Base-by-base conservation (phyloP, 257 asterid genomes). In the Mentha longifolia region DNA sequence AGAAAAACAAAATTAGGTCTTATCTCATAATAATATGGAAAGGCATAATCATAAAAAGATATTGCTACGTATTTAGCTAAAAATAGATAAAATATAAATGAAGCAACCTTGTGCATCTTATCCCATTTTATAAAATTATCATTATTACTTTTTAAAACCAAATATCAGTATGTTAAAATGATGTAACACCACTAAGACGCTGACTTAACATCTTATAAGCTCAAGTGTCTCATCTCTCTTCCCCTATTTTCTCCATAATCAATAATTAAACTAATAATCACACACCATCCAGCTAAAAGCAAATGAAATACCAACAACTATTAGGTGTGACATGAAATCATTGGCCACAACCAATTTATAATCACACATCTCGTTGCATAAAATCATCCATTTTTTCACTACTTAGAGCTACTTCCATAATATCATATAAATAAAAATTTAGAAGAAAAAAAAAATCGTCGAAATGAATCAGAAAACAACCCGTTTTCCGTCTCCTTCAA, bases 291-390 rank as follows among this genome's bases (percentile, higher is more conserved):
- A 74, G 11, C 62, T n/a, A 56, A 31, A 70, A 51, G 28, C 76
- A 17, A 51, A 60, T 63, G 77, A 77, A 74, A 58, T 76, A 25
- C 72, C 84, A 84, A 76, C 88, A 65, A 76, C 88, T 71, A 76
- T 78, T 84, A 78, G 88, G 88, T 84, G 83, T 68, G 74, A 59
- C 22, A 64, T 81, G 78, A 52, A 64, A 64, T 81, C 74, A 61
- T 39, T 60, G 65, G 20, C 9, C 64, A 43, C 25, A 35, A 61
- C 57, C 78, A 67, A 33, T 37, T 51, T 56, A 19, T 51, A 22
- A 19, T 57, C 68, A 51, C 58, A 17, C 68, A 65, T 49, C 61
- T 16, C 15, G 22, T 46, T 73, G 1, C 46, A 33, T 74, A 50
- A 69, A 50, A 22, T 47, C 15, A 64, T 61, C 39, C 9, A 46